Percentiles rank a stretch among this genome's conserved stretches.
Conservation (phyloP, 2,329 filamentous ascomycete genomes). For the Xylariaceae sp. region DNA sequence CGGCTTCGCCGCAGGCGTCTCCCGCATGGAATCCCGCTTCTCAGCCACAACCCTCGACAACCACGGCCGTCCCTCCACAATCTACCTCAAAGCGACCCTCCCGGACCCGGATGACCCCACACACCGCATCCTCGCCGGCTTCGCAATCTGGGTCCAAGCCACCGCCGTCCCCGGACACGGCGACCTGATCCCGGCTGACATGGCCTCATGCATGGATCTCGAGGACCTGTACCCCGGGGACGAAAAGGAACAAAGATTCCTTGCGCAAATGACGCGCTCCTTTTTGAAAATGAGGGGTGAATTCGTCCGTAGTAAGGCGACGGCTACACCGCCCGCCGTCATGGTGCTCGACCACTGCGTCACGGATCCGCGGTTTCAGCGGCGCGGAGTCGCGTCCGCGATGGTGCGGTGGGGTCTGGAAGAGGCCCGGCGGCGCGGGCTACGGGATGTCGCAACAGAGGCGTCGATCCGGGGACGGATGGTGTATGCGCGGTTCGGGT, state of each 20-base stretch:
- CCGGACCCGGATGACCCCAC: constrained; percentile 29
- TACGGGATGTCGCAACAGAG: constrained; percentile 41
- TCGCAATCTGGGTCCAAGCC: constrained; percentile 51
- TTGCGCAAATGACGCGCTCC: constrained; percentile 39
- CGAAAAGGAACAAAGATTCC: constrained; percentile 41
- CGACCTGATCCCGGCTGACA: constrained; percentile 34
- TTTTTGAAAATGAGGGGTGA: constrained; percentile 41
- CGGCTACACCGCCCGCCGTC: constrained; percentile 38
- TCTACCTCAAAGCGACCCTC: constrained; percentile 51
- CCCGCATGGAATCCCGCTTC: constrained; percentile 41
- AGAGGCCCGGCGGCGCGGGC: constrained; percentile 37
- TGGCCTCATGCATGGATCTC: constrained; percentile 30
- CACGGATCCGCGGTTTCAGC: constrained; percentile 50
- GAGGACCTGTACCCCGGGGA: constrained; percentile 39
- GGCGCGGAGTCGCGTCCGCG: constrained; percentile 40
- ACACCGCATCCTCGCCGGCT: constrained; percentile 40
- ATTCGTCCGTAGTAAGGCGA: constrained; percentile 38
- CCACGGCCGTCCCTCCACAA: constrained; percentile 42
- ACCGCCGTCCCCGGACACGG: constrained; percentile 47
- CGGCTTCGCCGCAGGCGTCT: constrained; percentile 36
- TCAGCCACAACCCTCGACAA: constrained; percentile 36
- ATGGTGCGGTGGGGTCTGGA: constrained; percentile 46
- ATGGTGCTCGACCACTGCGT: constrained; percentile 48
- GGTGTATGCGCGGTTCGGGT: constrained; percentile 44
- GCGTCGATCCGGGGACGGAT: constrained; percentile 43